Percentiles rank a stretch among this genome's conserved stretches.
Conservation (phyloP, 352 stramenopile species). For the Globisporangium carolinianum region DNA sequence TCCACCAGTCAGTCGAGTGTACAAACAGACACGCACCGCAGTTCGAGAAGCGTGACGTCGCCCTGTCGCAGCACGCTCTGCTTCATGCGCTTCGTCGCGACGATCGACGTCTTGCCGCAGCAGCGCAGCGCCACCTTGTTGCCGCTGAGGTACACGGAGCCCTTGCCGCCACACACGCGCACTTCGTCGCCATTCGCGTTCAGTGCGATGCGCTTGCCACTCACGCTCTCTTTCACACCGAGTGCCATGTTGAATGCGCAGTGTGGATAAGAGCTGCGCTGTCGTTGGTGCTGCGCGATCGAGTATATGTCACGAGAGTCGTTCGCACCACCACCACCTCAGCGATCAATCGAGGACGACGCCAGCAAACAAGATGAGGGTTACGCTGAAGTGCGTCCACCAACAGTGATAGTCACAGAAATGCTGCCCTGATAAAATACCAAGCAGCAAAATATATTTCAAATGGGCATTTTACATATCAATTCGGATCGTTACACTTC, state of each 20-base stretch:
- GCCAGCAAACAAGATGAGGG: too few species aligned
- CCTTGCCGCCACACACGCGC: slow-evolving; percentile 62
- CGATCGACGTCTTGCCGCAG: slow-evolving; percentile 67
- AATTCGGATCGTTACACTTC: too few species aligned
- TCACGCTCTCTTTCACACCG: slow-evolving; percentile 71
- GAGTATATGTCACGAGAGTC: too few species aligned
- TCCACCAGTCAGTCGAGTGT: background rate
- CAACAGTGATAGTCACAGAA: too few species aligned
- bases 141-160: slow-evolving; percentile 59
- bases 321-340: too few species aligned
- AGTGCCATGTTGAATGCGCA: slow-evolving; percentile 16
- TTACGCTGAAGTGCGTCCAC: too few species aligned
- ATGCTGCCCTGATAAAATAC: too few species aligned
- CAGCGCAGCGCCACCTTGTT: slow-evolving; percentile 65
- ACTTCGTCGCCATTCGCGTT: slow-evolving; percentile 39
- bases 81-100: slow-evolving; percentile 63
- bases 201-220: slow-evolving; percentile 42
- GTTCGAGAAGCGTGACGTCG: slow-evolving; percentile 59
- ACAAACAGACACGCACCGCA: slow-evolving; percentile 22
- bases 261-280: background rate
- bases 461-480: too few species aligned
- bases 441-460: too few species aligned
- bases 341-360: too few species aligned
- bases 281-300: too few species aligned
- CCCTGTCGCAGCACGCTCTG: slow-evolving; percentile 69